Evolutionary conservation across 208 protist genomes (phyloP), one percentile per base, ranked within the genome.

Genomic region (Leptomonas pyrrhocoris): DNA sequence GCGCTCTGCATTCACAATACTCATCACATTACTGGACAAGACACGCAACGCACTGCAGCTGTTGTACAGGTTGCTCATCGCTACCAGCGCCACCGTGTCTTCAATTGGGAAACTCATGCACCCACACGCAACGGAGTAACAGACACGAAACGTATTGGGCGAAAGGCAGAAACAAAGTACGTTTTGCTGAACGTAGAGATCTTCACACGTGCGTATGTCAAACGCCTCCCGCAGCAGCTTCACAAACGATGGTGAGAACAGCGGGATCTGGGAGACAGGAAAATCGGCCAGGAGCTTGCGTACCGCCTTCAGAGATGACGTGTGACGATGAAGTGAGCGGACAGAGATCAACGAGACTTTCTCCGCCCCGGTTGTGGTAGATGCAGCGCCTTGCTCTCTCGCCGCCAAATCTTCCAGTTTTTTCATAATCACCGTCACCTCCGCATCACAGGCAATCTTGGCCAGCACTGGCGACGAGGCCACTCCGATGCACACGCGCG

Each of bases 371-470:
- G 28, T 43, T 25, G 8, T 25, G 9, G 23, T 42, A 3, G 34
- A 0, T 18, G 2, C 0, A 19, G 40, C 25, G 25, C 16, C 38
- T 21, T 7, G 21, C 60, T 13, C 2, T 40, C 21, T n/a, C 25
- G 11, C 40, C 11, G 13, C 43, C 55, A 67, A 15, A 23, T 31
- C 50, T 45, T 51, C 6, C 40, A n/a, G 28, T 51, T 36, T 65
- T 7, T 19, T 58, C 50, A 31, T 27, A 65, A 85, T 58, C 46
- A 43, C 40, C 9, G 60, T 42, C 36, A 85, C 81, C 57, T 90
- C 80, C 1, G 63, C 83, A 30, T 94, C 87, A 66, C 92, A 94
- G 28, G 89, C 92, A 38, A 96, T 83, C 80, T 96, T 96, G 9
- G 92, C 88, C n/a, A 93, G 36, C 18, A 89, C 79, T 1, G 87